A percentile compares a stretch with the other conserved stretches of the same genome.
Conservation (phyloP, 108 stramenopile species). For the Bacterosira constricta region DNA sequence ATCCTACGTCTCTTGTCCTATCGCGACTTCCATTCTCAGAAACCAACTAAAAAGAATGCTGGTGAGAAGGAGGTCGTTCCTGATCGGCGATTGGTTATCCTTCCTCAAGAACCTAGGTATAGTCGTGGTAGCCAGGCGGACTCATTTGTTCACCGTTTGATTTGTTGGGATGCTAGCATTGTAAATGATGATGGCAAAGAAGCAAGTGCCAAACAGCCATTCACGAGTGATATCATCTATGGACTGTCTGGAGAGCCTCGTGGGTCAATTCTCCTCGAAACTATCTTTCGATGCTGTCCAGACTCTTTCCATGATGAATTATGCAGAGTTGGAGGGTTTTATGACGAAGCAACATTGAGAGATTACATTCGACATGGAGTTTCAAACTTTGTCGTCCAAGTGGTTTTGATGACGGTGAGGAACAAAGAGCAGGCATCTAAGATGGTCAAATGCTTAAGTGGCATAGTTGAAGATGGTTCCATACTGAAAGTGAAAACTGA, state of each 20-base stretch:
- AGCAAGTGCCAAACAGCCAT: slow-evolving; percentile 50
- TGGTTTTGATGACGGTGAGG: slow-evolving; percentile 61
- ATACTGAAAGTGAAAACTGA: slow-evolving; percentile 51
- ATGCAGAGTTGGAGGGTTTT: slow-evolving; percentile 60
- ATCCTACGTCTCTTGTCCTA: slow-evolving; percentile 74
- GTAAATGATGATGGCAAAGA: slow-evolving; percentile 34
- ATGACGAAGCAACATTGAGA: slow-evolving; percentile 54
- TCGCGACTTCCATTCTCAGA: slow-evolving; percentile 18
- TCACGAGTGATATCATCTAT: slow-evolving; percentile 75
- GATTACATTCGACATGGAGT: slow-evolving; percentile 80
- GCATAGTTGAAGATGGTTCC: slow-evolving; percentile 64
- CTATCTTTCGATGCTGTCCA: slow-evolving; percentile 60
- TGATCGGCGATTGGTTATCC: slow-evolving; percentile 62
- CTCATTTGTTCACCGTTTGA: slow-evolving; percentile 56
- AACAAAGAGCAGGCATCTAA: slow-evolving; percentile 61
- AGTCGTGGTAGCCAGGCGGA: slow-evolving; percentile 60
- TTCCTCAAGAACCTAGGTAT: slow-evolving; percentile 63
- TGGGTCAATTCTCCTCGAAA: slow-evolving; percentile 81
- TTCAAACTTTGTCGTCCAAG: slow-evolving; percentile 86
- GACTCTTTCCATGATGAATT: slow-evolving; percentile 66
- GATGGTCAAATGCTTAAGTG: slow-evolving; percentile 61
- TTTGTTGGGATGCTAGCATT: slow-evolving; percentile 69
- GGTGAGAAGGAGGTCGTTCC: slow-evolving; percentile 11
- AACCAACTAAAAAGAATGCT: slow-evolving; percentile 6
- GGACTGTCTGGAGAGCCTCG: slow-evolving; percentile 84